Evolutionary conservation across 305 asterid species (phyloP).

Genomic region (Petunia hybrid): DNA sequence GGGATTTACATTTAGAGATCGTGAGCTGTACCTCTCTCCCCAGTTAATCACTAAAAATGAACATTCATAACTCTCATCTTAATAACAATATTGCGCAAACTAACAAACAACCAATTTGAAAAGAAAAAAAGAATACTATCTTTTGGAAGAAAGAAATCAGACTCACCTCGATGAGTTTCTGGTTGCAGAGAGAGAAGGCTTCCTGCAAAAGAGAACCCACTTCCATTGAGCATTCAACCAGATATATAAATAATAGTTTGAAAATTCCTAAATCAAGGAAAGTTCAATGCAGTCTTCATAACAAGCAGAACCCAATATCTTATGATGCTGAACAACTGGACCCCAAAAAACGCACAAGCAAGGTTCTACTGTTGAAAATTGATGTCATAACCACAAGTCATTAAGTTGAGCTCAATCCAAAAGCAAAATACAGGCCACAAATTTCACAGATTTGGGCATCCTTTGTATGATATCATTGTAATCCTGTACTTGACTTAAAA

Average conservation of each 20-base stretch:
- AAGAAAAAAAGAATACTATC: conserved; percentile 6
- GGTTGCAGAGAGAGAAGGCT: conserved; percentile 88
- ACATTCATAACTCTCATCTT: not conserved
- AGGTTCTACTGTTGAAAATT: not conserved
- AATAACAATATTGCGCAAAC: not conserved
- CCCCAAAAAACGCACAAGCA: not conserved
- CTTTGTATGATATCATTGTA: not conserved
- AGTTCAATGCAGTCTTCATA: not conserved
- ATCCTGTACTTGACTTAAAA: not conserved
- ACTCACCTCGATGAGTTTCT: conserved; percentile 77
- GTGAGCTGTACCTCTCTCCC: not conserved
- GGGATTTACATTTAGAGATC: conserved; percentile 1
- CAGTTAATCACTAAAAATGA: not conserved
- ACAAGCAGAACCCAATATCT: not conserved
- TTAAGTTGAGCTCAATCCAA: too few relatives aligned
- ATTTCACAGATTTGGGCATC: not conserved
- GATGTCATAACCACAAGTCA: not conserved
- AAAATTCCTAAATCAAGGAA: not conserved
- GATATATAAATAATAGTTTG: not conserved
- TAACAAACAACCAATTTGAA: not conserved
- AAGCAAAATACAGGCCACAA: too few relatives aligned
- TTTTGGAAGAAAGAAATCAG: conserved; percentile 26
- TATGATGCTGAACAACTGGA: not conserved
- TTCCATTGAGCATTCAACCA: conserved; percentile 18
- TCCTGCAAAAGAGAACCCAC: conserved; percentile 64